These are phyloP conservation scores for Cryptococcus sp. DNA, from an alignment of 1,284 basidiomycete genomes.

Conservation along the genomic window DNA sequence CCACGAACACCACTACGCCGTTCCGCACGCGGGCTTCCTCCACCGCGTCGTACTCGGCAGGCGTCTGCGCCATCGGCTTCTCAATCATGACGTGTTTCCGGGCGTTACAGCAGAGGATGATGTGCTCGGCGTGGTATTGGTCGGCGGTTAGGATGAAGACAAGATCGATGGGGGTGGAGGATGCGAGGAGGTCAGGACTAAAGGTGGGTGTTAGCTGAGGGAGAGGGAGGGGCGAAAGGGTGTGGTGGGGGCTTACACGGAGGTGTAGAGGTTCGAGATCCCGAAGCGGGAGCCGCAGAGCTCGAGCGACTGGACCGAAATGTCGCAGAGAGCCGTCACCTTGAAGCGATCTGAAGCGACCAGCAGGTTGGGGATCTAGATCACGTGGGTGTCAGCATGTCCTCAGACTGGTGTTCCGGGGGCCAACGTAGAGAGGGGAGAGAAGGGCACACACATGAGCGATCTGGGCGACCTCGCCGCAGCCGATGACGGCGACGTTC, in stretches of 20 bases:
- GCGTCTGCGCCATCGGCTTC: conserved; percentile 45
- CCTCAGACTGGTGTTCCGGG: neutral
- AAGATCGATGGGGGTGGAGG: conserved; percentile 20
- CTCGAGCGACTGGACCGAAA: conserved; percentile 8
- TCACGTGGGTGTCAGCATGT: neutral
- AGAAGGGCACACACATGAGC: conserved; percentile 22
- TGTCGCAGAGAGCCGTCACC: conserved; percentile 23
- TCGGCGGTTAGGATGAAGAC: conserved; percentile 25
- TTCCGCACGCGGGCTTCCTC: conserved; percentile 33
- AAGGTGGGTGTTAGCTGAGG: neutral
- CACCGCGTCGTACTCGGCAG: conserved; percentile 35
- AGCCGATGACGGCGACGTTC: conserved; percentile 29
- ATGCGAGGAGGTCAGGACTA: conserved; percentile 21
- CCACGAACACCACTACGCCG: conserved; percentile 42
- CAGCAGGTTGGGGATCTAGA: conserved; percentile 22
- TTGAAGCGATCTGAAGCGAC: conserved; percentile 21
- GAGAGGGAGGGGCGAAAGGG: neutral
- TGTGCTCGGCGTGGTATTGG: conserved; percentile 21
- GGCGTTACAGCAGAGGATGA: conserved; percentile 27
- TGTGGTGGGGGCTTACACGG: conserved; percentile 13
- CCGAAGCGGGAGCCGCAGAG: conserved; percentile 22
- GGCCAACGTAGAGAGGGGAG: neutral
- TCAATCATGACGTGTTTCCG: conserved; percentile 45
- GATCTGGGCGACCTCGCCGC: conserved; percentile 28
- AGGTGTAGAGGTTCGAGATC: conserved; percentile 15